Base-by-base conservation (phyloP, 1,284 basidiomycete species). In the Sphaerobolus stellatus region DNA sequence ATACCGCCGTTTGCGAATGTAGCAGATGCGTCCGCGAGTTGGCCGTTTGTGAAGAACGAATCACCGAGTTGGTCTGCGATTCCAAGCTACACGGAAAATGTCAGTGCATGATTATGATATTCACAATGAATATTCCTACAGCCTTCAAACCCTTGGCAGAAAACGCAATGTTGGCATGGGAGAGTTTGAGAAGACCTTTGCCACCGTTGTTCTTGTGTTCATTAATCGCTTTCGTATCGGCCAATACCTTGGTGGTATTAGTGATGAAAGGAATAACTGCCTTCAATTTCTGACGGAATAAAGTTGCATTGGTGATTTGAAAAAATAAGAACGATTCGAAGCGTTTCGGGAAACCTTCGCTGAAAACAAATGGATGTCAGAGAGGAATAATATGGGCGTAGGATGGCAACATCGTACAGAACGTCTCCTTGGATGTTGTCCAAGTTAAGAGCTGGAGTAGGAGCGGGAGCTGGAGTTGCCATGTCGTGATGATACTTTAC, bases 151-250 rank as follows among this genome's bases (percentile, higher is more conserved):
- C 60, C 2, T 36, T 41, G 24, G 57, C 50, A 7, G 56, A 54
- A 48, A 61, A 61, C 5, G 58, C 60, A 14, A 61, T 51, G 54
- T 61, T 61, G 30, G 48, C 31, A 45, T n/a, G n/a, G n/a, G n/a
- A n/a, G 27, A 46, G 44, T n/a, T 3, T 20, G 11, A 46, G 20
- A 7, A 46, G 44, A 18, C 44, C 44, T 27, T 3, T 44, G 7
- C 24, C 44, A 28, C 44, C 44, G 18, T 28, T 46, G 3, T 3
- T 11, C 18, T 25, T 46, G 27, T 46, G 44, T 8, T 6, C 44
- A 29, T 22, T 28, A 22, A 46, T 48, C 18, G 46, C 43, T 36
- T 13, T 18, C n/a, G 47, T 46, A 33, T 59, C 13, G 36, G 49
- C 22, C 27, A 59, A 52, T 4, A 48, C 30, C 20, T 50, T 22